Base-by-base conservation (phyloP, 495 filamentous ascomycete genomes). In the Letharia lupina region DNA sequence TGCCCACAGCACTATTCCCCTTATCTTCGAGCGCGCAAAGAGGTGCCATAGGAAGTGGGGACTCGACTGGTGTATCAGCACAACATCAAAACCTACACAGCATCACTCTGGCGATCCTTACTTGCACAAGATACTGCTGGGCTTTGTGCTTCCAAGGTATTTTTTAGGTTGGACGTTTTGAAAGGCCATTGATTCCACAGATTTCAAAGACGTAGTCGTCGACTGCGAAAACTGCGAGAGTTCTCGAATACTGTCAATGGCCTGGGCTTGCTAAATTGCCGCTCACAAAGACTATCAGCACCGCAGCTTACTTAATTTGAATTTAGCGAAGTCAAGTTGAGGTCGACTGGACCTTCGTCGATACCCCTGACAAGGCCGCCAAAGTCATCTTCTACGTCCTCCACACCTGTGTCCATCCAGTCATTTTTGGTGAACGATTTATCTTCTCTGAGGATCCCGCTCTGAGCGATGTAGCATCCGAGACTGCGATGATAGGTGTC, bases 261-360 rank as follows among this genome's bases (percentile, higher is more conserved):
- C 47, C 45, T 60, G 63, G 63, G 39, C 31, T 65, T 50, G 63
- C 63, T 45, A 65, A 18, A 50, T 65, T 65, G 12, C 63, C 63
- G 20, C 63, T 65, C 41, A 65, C 63, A 50, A 65, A 65, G 16
- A 65, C 63, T 1, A 65, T 56, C 44, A 65, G 63, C 16, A 65
- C 54, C n/a, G 63, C 63, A 16, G 63, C 57, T 20, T 65, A 65
- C 31, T 56, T 65, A 12, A 6, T 8, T 42, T 35, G 50, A 20
- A n/a, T 18, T 65, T 33, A 65, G 63, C 52, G 11, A 59, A n/a
- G 4, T 16, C 23, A 60, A 31, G 57, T 66, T 44, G 50, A 66
- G 18, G 64, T 66, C 28, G 40, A 66, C 13, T 66, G 64, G 64
- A 66, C 57, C 35, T 66, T 66, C 44, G 16, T 12, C 18, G 64